Base-by-base conservation (phyloP, 306 rosid species). In the Rosa chinensis region DNA sequence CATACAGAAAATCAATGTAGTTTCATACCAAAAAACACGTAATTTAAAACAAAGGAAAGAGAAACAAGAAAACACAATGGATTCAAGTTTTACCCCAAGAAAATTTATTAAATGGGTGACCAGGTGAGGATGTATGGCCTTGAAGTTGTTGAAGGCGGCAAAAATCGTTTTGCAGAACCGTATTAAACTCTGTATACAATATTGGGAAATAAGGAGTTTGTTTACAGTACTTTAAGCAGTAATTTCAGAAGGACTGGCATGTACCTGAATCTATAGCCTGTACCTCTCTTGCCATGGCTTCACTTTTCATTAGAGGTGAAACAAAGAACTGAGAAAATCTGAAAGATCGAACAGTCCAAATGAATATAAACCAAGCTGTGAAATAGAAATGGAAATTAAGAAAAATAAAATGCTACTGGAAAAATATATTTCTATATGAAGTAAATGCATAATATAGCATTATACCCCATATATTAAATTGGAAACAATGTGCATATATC, bases 181-280 rank as follows among this genome's bases (percentile, higher is more conserved):
- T 97, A 85, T 94, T 95, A 68, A 92, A 95, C 84, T 95, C 99
- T 95, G 83, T 72, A 21, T 85, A 84, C 85, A 73, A 80, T 63
- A n/a, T n/a, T 70, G 68, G 77, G 75, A 76, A 82, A 73, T 66
- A 74, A 82, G 81, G 71, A 81, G 68, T 79, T 79, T 80, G 71
- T 49, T 77, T 53, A 48, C 4, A 48, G 52, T 28, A 70, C 59
- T 71, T 70, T 35, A 85, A 59, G 82, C 25, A 80, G 69, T 23
- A 77, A 39, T 28, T 42, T 62, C 8, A 61, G 79, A 75, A 40
- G 55, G 75, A 87, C 56, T 69, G n/a, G 53, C 53, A 78, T 17
- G 79, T 58, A 95, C 99, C 99, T 84, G 99, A 95, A 88, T 95
- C 98, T 83, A 92, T 92, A 44, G 99, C 97, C 55, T 87, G 99